Percentiles rank a stretch among this genome's conserved stretches.
Evolutionary conservation across 2,329 filamentous ascomycete genomes (phyloP).

Genomic region (Pseudocercospora musae): DNA sequence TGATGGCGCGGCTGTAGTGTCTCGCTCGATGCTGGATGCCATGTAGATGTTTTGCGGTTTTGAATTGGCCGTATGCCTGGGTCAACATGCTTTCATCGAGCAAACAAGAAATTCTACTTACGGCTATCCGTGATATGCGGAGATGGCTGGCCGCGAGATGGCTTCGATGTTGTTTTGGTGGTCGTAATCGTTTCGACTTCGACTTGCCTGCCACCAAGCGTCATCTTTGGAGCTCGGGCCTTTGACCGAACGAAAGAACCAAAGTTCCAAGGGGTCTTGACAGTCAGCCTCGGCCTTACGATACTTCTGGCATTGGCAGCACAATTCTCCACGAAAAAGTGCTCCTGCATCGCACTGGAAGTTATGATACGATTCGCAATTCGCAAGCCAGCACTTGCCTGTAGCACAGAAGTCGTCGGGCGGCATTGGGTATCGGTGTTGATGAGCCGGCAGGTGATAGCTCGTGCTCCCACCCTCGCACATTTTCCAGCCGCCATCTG

Average conservation of each 20-base stretch:
- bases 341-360: neutral
- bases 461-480: neutral
- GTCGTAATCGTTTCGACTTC: neutral
- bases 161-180: neutral
- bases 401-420: neutral
- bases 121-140: neutral
- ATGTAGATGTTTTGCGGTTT: conserved; percentile 53
- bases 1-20: conserved; percentile 38
- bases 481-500: neutral
- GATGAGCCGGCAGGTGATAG: no score
- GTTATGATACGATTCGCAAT: no score
- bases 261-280: neutral
- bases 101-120: no score
- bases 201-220: neutral
- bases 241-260: neutral
- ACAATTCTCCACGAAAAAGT: neutral
- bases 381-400: neutral
- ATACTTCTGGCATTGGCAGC: no score
- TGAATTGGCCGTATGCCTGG: conserved; percentile 39
- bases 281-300: no score
- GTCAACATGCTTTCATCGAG: no score
- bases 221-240: neutral
- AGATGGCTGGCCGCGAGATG: neutral
- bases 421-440: neutral
- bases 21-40: conserved; percentile 52